Conservation (phyloP, 345 rosid genomes). For the Crucihimalaya himalaica region DNA sequence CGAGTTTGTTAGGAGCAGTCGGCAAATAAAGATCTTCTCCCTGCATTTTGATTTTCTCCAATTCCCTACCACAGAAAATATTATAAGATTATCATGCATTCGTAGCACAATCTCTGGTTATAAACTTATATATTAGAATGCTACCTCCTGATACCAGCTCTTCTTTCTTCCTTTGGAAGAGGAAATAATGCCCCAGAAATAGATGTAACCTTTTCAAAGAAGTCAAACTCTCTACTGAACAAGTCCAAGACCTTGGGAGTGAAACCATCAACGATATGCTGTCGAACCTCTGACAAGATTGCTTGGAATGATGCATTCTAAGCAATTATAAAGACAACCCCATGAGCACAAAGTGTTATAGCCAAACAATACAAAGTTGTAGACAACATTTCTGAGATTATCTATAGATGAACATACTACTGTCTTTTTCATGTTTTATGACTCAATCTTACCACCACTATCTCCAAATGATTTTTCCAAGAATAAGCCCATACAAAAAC, state of each 20-base stretch:
- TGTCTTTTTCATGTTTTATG: background rate
- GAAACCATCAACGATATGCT: slow-evolving; percentile 73
- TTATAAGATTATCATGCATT: background rate
- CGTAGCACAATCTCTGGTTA: slow-evolving; percentile 43
- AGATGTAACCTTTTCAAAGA: slow-evolving; percentile 83
- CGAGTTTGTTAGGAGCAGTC: slow-evolving; percentile 80
- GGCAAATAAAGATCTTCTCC: slow-evolving; percentile 84
- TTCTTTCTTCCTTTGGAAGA: slow-evolving; percentile 80
- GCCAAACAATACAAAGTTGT: too few species aligned
- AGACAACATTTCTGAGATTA: background rate
- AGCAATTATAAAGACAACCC: slow-evolving; percentile 16
- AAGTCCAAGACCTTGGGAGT: slow-evolving; percentile 61
- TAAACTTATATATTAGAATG: slow-evolving; percentile 35
- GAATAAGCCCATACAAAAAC: background rate
- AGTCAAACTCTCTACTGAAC: slow-evolving; percentile 75
- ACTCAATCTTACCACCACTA: background rate
- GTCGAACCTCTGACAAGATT: slow-evolving; percentile 61
- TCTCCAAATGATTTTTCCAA: background rate
- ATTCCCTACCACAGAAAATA: slow-evolving; percentile 47
- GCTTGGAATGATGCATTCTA: slow-evolving; percentile 69
- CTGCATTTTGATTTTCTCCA: slow-evolving; percentile 74
- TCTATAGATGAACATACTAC: background rate
- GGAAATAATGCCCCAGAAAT: slow-evolving; percentile 74
- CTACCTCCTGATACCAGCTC: slow-evolving; percentile 82
- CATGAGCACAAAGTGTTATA: background rate